phyloP scores from a whole-genome alignment of 352 stramenopile species.

The Pythium coloratum region DNA sequence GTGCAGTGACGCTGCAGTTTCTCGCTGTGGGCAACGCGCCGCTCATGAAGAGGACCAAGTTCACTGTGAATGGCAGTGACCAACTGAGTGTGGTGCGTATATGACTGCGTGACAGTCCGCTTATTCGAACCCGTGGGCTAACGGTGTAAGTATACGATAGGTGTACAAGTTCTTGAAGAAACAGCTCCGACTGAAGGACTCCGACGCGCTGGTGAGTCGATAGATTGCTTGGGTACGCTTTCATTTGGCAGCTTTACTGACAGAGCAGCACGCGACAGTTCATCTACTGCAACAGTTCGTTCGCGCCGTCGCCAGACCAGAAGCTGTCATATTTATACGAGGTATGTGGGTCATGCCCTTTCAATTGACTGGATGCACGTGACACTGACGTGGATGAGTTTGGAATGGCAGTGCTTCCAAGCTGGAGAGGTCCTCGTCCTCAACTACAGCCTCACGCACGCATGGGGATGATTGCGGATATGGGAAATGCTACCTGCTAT shows the following conservation, averaged over 20 bases:
- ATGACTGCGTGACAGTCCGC: neutral
- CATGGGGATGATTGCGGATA: conserved; percentile 56
- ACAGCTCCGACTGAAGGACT: conserved; percentile 75
- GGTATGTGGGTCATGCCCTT: conserved; percentile 27
- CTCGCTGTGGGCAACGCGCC: conserved; percentile 74
- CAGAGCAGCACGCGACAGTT: conserved; percentile 42
- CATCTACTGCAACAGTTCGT: conserved; percentile 88
- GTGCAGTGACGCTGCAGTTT: conserved; percentile 84
- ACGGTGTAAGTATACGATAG: too few relatives aligned
- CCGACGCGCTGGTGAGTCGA: conserved; percentile 57
- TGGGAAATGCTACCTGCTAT: neutral
- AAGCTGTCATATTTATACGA: conserved; percentile 75
- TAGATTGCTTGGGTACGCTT: neutral
- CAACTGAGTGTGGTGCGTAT: conserved; percentile 68
- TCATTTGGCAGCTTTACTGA: neutral
- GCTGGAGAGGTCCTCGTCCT: conserved; percentile 77
- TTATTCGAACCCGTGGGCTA: too few relatives aligned
- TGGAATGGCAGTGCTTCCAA: conserved; percentile 68
- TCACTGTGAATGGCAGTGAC: conserved; percentile 76
- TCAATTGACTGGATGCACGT: neutral
- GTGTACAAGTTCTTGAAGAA: conserved; percentile 88
- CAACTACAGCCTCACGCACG: conserved; percentile 86
- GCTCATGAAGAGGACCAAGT: conserved; percentile 89
- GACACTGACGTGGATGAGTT: neutral
- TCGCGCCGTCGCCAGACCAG: conserved; percentile 81